These are phyloP conservation scores for Globisporangium nodosum DNA, from an alignment of 352 stramenopile genomes.

Conservation along the genomic window DNA sequence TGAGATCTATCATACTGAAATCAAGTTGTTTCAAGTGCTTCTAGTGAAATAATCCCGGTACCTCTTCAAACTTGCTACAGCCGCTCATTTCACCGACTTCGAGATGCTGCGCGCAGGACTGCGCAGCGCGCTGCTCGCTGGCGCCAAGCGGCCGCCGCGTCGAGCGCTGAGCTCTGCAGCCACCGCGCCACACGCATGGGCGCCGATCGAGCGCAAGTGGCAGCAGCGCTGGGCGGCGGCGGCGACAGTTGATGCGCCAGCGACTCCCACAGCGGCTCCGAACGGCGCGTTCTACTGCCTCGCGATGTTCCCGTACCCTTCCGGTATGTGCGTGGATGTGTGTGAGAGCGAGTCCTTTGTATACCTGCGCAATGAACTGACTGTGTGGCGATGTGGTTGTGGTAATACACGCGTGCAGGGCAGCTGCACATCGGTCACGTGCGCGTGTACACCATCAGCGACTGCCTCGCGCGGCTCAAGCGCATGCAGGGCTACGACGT, in stretches of 20 bases:
- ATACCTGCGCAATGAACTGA: background rate
- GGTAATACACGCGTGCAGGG: constrained; percentile 18
- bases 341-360: background rate
- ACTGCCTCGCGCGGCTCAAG: constrained; percentile 97
- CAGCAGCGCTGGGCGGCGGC: constrained; percentile 50
- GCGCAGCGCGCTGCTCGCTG: constrained; percentile 7
- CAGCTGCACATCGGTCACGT: constrained; percentile 99
- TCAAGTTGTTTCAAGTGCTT: background rate
- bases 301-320: constrained; percentile 99
- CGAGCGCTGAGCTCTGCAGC: constrained; percentile 8
- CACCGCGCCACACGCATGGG: constrained; percentile 27
- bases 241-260: constrained; percentile 8
- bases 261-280: constrained; percentile 7
- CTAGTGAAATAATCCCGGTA: background rate
- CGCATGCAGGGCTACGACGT: constrained; percentile 96
- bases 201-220: constrained; percentile 63
- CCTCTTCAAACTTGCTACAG: background rate
- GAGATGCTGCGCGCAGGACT: constrained; percentile 13
- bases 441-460: constrained; percentile 98
- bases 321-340: constrained; percentile 35
- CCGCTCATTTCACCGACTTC: background rate
- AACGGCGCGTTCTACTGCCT: constrained; percentile 85
- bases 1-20: too few species aligned
- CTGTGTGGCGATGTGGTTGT: background rate
- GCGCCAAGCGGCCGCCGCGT: constrained; percentile 12